Base-by-base conservation (phyloP, 345 rosid genomes). In the Ceriops tagal region DNA sequence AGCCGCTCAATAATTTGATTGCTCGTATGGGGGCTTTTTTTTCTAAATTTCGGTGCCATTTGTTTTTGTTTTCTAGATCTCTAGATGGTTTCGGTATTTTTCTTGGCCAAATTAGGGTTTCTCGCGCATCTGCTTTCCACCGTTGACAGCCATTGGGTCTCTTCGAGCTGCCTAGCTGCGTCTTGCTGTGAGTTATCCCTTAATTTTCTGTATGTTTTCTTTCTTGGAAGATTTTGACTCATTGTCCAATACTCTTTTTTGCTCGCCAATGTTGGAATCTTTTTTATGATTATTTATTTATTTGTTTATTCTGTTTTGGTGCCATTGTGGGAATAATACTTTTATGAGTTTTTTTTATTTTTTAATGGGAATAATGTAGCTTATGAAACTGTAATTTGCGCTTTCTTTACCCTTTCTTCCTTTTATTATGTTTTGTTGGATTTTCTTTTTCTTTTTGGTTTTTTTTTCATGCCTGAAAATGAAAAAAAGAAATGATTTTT, bases 71-170 rank as follows among this genome's bases (percentile, higher is more conserved):
- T 68, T 66, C 51, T 62, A 22, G 30, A 39, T 39, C 57, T 71
- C 39, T 81, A 77, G 73, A 78, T 71, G 68, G 65, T 72, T 7
- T 34, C 78, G 79, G 71, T 76, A 77, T 74, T 75, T 58, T 77
- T 24, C 26, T 67, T 58, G 74, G 73, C 74, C 71, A 77, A 77
- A 80, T 70, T 80, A 81, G 92, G 96, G 85, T 64, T 55, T 55
- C 67, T 31, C 15, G 20, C 15, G 31, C 46, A 15, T 30, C 43
- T 6, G 10, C 49, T 59, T 11, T 71, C 34, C 5, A 3, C 39
- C 26, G 8, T 24, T 65, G 27, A 9, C 37, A 58, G 52, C 57
- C 51, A 32, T 53, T 66, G 11, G 49, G 49, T 66, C 22, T 2
- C 22, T 64, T 8, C 28, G 0, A 13, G 68, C 68, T 46, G 46